phyloP scores from a whole-genome alignment of 2,329 filamentous ascomycete genomes.

The Coniosporium tulheliwenetii region DNA sequence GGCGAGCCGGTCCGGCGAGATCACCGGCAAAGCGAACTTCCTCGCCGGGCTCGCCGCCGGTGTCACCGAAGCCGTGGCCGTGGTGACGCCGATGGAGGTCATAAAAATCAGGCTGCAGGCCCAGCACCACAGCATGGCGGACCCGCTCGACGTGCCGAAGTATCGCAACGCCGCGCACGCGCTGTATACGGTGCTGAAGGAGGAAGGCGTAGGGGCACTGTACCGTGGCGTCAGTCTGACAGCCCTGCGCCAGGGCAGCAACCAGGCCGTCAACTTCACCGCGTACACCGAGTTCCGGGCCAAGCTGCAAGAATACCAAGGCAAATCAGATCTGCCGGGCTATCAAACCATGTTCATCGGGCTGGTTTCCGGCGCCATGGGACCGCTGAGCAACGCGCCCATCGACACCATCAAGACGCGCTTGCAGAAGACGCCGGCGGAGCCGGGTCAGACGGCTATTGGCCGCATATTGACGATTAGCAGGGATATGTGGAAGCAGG shows the following conservation, averaged over 20 bases:
- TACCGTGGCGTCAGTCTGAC: constrained; percentile 92
- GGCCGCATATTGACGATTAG: constrained; percentile 66
- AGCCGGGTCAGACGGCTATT: constrained; percentile 66
- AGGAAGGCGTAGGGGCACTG: constrained; percentile 76
- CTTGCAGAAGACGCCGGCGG: constrained; percentile 75
- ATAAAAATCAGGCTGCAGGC: constrained; percentile 97
- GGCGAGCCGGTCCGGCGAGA: constrained; percentile 47
- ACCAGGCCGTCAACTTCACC: constrained; percentile 98
- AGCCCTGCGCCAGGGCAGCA: constrained; percentile 83
- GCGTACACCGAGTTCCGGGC: constrained; percentile 92
- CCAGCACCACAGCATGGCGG: constrained; percentile 94
- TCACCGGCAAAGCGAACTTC: constrained; percentile 60
- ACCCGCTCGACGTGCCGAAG: constrained; percentile 89
- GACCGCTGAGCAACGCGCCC: constrained; percentile 87
- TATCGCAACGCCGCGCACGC: constrained; percentile 85
- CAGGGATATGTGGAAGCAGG: constrained; percentile 51
- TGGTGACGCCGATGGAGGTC: constrained; percentile 98
- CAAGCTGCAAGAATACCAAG: constrained; percentile 55
- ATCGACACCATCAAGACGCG: constrained; percentile 99
- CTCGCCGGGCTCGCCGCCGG: constrained; percentile 78
- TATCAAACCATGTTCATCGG: constrained; percentile 89
- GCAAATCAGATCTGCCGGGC: constrained; percentile 57
- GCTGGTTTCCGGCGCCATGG: constrained; percentile 84
- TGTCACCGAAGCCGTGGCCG: constrained; percentile 88
- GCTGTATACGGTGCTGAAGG: constrained; percentile 73